Percentiles rank a stretch among this genome's conserved stretches.
These are phyloP conservation scores for Myriosclerotinia curreyana DNA, from an alignment of 2,329 filamentous ascomycete genomes.

Conservation along the genomic window DNA sequence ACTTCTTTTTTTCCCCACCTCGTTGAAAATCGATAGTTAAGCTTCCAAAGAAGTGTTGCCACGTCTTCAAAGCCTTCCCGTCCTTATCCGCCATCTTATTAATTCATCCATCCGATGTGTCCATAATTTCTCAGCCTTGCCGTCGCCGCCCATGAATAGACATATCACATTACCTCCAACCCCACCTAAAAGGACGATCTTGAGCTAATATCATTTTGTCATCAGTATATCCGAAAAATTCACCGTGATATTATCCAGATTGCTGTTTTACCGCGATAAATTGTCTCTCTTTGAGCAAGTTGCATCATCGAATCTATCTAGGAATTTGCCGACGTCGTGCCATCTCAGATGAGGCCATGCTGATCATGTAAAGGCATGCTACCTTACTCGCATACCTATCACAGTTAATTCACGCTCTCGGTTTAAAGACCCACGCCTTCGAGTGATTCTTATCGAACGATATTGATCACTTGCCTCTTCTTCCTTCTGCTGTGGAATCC, in stretches of 20 bases:
- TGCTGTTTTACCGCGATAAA: neutral
- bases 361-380: neutral
- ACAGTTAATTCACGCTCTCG: neutral
- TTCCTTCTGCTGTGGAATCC: neutral
- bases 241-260: slow-evolving; percentile 1
- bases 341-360: neutral
- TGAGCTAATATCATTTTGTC: neutral
- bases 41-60: slow-evolving; percentile 4
- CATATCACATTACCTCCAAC: neutral
- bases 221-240: slow-evolving; percentile 7
- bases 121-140: slow-evolving; percentile 6
- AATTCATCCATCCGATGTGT: slow-evolving; percentile 1
- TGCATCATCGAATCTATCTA: neutral
- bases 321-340: neutral
- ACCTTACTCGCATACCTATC: neutral
- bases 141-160: neutral
- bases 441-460: neutral
- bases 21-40: neutral
- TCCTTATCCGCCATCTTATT: neutral
- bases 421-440: slow-evolving; percentile 5
- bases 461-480: slow-evolving; percentile 7
- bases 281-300: neutral
- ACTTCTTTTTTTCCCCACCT: neutral
- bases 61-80: slow-evolving; percentile 12
- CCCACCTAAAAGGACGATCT: no score